Base-by-base conservation (phyloP, 2,329 filamentous ascomycete species). In the Cercospora sp. region DNA sequence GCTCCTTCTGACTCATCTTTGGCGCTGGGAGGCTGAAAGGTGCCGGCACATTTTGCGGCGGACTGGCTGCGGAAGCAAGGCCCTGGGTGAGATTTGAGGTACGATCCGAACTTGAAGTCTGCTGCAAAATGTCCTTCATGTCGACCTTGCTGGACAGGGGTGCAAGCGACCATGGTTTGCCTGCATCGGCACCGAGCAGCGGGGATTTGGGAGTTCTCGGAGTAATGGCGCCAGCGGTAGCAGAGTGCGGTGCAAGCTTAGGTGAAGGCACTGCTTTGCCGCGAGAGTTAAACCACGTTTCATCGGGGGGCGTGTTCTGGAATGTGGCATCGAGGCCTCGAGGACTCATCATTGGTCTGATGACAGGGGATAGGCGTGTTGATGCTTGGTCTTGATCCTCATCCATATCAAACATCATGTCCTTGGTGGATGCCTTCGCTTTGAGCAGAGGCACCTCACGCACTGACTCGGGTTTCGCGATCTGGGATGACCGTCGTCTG, bases 381-480 rank as follows among this genome's bases (percentile, higher is more conserved):
- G 45, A 64, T 26, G 16, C 63, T 48, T 53, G 30, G 31, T 69
- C 40, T 59, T 78, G 71, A 53, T 93, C 92, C 42, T 96, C 93
- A 67, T 97, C 94, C 93, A 97, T 97, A 72, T 92, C 89, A 76
- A 97, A 97, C 79, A 97, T 97, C 64, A 97, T 84, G 73, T 97
- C 94, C 42, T 85, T 85, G 1, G 85, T 82, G 0, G 91, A 94
- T 20, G 85, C 85, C 74, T 88, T 93, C 1, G 90, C 85, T 64
- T 87, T 89, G 55, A 95, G 82, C 18, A 82, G 92, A 26, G 58
- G 58, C 28, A 28, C 26, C 20, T 64, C 62, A 42, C 66, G 62
- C 86, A 86, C 62, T 80, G 81, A 64, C 12, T 75, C 72, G 1
- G 84, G 0, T 72, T 73, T 70, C 79, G 60, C 48, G 4, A 64